These are phyloP conservation scores for Curvularia sp. DNA, from an alignment of 2,329 filamentous ascomycete species.

Conservation along the genomic window DNA sequence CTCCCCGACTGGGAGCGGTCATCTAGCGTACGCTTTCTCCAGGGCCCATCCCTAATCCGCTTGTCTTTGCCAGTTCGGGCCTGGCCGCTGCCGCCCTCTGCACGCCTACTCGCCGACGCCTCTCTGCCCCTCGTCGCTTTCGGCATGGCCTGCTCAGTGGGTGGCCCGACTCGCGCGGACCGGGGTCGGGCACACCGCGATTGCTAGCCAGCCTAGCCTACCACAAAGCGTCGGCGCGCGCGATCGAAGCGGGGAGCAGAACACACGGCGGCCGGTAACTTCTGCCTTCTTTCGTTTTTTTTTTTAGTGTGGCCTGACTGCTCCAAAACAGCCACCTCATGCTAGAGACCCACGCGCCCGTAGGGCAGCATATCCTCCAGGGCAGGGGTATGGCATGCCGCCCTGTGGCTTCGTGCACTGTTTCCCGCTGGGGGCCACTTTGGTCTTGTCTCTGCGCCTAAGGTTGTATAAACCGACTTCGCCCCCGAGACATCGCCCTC, in stretches of 20 bases:
- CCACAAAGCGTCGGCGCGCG: slow-evolving; percentile 48
- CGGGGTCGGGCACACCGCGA: slow-evolving; percentile 48
- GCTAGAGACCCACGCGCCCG: slow-evolving; percentile 41
- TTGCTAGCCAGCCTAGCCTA: slow-evolving; percentile 36
- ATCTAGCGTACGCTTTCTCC: slow-evolving; percentile 35
- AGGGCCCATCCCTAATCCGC: slow-evolving; percentile 38
- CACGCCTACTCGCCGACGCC: slow-evolving; percentile 32
- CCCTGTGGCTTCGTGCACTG: slow-evolving; percentile 43
- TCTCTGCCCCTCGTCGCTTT: slow-evolving; percentile 29
- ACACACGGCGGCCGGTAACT: slow-evolving; percentile 39
- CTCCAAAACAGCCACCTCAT: slow-evolving; percentile 45
- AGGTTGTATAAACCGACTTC: slow-evolving; percentile 51
- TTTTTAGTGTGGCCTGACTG: slow-evolving; percentile 47
- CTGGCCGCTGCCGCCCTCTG: slow-evolving; percentile 28
- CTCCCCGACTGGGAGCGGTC: slow-evolving; percentile 43
- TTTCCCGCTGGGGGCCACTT: slow-evolving; percentile 41
- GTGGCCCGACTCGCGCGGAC: slow-evolving; percentile 32
- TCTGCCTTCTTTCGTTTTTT: slow-evolving; percentile 48
- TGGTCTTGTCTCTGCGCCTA: slow-evolving; percentile 34
- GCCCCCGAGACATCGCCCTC: slow-evolving; percentile 39
- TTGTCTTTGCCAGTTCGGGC: slow-evolving; percentile 39
- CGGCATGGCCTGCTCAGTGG: slow-evolving; percentile 29
- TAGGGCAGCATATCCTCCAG: slow-evolving; percentile 39
- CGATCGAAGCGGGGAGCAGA: slow-evolving; percentile 48
- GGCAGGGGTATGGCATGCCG: slow-evolving; percentile 40